phyloP scores from a whole-genome alignment of 1,139 yeast genomes.

The Meyerozyma carpophila region DNA sequence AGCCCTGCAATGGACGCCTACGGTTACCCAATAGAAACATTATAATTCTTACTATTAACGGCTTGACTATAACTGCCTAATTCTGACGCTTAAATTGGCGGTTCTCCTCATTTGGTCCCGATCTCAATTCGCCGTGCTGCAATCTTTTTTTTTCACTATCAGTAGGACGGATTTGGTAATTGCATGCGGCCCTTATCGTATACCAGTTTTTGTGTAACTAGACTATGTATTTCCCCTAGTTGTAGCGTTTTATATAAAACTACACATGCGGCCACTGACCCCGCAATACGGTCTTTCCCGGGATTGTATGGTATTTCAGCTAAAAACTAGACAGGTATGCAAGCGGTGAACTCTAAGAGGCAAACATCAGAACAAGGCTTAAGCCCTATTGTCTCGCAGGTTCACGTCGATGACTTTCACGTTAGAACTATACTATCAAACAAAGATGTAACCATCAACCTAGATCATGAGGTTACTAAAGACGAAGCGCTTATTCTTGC shows the following conservation, averaged over 20 bases:
- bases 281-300: not conserved
- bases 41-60: too few species aligned
- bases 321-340: not conserved
- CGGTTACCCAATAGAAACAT: too few species aligned
- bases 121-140: not conserved
- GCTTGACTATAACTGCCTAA: too few species aligned
- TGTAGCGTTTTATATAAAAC: not conserved
- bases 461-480: constrained; percentile 40
- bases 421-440: constrained; percentile 38
- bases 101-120: not conserved
- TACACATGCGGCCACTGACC: not conserved
- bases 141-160: not conserved
- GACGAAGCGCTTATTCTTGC: constrained; percentile 59
- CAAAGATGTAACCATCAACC: constrained; percentile 32
- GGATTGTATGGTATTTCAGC: not conserved
- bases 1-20: too few species aligned
- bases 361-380: constrained; percentile 4
- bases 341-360: not conserved
- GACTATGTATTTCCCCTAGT: not conserved
- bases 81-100: not conserved
- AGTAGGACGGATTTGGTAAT: not conserved
- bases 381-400: constrained; percentile 28
- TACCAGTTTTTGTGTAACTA: not conserved
- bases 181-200: not conserved
- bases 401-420: constrained; percentile 36